These are phyloP conservation scores for Eucalyptus shirleyi DNA, from an alignment of 345 rosid species.

Conservation along the genomic window DNA sequence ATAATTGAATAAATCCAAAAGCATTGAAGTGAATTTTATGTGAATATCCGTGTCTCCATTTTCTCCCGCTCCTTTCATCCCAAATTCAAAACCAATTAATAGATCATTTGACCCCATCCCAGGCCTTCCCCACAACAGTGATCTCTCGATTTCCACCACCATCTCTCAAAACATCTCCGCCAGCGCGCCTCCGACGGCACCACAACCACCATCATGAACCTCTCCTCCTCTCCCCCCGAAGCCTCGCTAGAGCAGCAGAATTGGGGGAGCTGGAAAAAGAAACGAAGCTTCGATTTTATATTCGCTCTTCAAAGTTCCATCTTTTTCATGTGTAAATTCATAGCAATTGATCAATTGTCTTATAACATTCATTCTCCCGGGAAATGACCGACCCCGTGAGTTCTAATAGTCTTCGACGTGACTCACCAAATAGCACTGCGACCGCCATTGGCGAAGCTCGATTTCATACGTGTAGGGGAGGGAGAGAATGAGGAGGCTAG, in stretches of 20 bases:
- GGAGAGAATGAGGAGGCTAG: background rate
- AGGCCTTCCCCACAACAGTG: background rate
- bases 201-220: background rate
- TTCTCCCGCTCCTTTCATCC: background rate
- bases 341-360: background rate
- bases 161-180: background rate
- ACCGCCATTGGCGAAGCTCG: background rate
- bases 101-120: background rate
- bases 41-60: background rate
- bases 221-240: background rate
- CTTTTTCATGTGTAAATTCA: background rate
- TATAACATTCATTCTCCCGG: background rate
- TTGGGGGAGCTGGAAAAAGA: background rate
- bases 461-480: background rate
- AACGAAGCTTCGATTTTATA: background rate
- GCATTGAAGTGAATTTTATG: background rate
- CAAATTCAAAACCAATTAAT: background rate
- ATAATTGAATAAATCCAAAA: background rate
- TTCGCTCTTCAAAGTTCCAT: background rate
- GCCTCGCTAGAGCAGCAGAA: background rate
- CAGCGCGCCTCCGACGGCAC: background rate
- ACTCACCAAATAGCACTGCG: background rate
- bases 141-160: background rate
- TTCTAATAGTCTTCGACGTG: background rate
- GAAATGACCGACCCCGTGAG: background rate